These are phyloP conservation scores for Globisporangium rhizosaccharum DNA, from an alignment of 352 stramenopile species.

Conservation along the genomic window DNA sequence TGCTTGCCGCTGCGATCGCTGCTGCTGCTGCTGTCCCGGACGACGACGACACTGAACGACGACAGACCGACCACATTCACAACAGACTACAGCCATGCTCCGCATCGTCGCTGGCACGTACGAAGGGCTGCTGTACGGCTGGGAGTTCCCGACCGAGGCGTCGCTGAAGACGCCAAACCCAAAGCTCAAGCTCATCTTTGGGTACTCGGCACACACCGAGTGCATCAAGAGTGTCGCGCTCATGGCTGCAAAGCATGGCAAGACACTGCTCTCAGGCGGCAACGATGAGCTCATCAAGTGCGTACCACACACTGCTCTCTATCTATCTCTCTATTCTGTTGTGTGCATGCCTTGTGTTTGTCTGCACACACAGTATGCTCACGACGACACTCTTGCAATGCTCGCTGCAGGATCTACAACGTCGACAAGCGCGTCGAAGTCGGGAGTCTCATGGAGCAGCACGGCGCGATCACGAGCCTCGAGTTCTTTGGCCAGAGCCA, in stretches of 20 bases:
- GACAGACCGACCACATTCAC: not conserved
- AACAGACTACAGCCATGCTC: constrained; percentile 34
- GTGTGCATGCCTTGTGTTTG: not conserved
- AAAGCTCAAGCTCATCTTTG: constrained; percentile 84
- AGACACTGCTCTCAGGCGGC: constrained; percentile 73
- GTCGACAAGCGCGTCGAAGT: constrained; percentile 85
- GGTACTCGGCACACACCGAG: constrained; percentile 76
- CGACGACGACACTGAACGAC: not conserved
- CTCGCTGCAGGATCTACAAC: constrained; percentile 72
- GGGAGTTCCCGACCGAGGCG: constrained; percentile 44
- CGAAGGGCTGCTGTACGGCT: constrained; percentile 83
- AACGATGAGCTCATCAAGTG: constrained; percentile 89
- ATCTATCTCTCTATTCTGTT: not conserved
- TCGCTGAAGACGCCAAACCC: constrained; percentile 19
- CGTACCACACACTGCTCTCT: not conserved
- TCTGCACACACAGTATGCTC: not conserved
- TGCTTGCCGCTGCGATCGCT: not conserved
- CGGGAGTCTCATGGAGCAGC: constrained; percentile 83
- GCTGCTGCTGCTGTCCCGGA: not conserved
- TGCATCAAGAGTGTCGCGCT: constrained; percentile 85
- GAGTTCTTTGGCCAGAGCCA: constrained; percentile 86
- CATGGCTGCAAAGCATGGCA: constrained; percentile 74
- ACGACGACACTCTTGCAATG: not conserved
- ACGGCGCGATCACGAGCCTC: constrained; percentile 79
- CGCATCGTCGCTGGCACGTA: constrained; percentile 84